Conservation (phyloP, 495 filamentous ascomycete species). For the Hypoxylon fuscum region DNA sequence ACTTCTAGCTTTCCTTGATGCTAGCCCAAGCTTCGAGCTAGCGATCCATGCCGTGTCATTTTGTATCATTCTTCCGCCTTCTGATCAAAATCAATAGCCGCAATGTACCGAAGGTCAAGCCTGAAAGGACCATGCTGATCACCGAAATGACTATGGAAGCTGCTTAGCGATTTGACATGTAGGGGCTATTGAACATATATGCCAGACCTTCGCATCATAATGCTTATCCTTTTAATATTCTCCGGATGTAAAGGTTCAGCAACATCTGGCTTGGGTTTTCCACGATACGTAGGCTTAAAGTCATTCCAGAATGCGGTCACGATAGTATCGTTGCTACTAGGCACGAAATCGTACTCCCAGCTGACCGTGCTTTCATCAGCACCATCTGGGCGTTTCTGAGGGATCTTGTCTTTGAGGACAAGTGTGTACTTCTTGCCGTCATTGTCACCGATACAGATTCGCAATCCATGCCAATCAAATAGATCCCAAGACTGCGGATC, state of each 20-base stretch:
- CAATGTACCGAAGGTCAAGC: conserved; percentile 57
- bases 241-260: conserved; percentile 62
- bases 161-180: conserved; percentile 4
- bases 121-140: conserved; percentile 74
- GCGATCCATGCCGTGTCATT: neutral
- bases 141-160: conserved; percentile 71
- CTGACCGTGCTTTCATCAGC: conserved; percentile 68
- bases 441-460: conserved; percentile 27
- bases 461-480: conserved; percentile 61
- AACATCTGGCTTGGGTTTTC: conserved; percentile 67
- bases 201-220: conserved; percentile 84
- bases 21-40: neutral
- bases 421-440: conserved; percentile 72
- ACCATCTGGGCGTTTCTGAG: conserved; percentile 64
- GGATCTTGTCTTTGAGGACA: conserved; percentile 73
- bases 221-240: conserved; percentile 69
- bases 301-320: conserved; percentile 64
- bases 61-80: neutral
- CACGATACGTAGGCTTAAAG: conserved; percentile 77
- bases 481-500: conserved; percentile 64
- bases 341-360: conserved; percentile 65
- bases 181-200: too few species aligned
- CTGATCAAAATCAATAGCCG: conserved; percentile 17
- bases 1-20: too few species aligned
- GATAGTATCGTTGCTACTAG: conserved; percentile 37